Evolutionary conservation across 495 filamentous ascomycete genomes (phyloP), one percentile per base, ranked within the genome.

Genomic region (Xylaria palmicola): DNA sequence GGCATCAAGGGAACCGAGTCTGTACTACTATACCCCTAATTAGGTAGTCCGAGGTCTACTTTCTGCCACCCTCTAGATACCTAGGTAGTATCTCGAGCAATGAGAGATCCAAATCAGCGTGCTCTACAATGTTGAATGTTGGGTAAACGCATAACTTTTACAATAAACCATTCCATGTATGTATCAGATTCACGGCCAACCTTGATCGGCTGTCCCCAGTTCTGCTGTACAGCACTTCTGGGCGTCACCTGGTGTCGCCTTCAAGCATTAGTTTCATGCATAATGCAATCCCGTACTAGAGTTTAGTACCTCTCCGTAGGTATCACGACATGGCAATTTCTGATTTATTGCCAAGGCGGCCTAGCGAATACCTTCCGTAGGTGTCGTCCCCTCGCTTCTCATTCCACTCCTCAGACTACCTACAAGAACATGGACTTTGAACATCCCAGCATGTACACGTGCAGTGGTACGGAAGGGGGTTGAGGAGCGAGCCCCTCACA

Each of bases 331-430:
- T 40, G 57, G 9, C 29, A 32, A 52, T 52, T 32, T 51, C 24
- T 51, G 13, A 36, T 36, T 2, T 41, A 40, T 47, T 45, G 59
- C 59, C 59, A 61, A 61, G 59, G 15, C 50, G 59, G 59, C 45
- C 50, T 3, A 22, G 26, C n/a, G 30, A 32, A 36, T 50, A 47
- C 48, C 48, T 53, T 53, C 47, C 37, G 19, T 32, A 60, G 53
- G 4, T 13, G 48, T 44, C 58, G 44, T 24, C 36, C 34, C 47
- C 45, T 37, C 34, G 44, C 56, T 36, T 29, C 27, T 55, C 20
- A 48, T 37, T 36, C 6, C 24, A 37, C 32, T n/a, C n/a, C n/a
- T n/a, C n/a, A n/a, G n/a, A n/a, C n/a, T n/a, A n/a, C n/a, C n/a
- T n/a, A n/a, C n/a, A n/a, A n/a, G n/a, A n/a, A n/a, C n/a, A n/a